phyloP scores from a whole-genome alignment of 1,284 basidiomycete genomes.

The Trichosporon inkin region DNA sequence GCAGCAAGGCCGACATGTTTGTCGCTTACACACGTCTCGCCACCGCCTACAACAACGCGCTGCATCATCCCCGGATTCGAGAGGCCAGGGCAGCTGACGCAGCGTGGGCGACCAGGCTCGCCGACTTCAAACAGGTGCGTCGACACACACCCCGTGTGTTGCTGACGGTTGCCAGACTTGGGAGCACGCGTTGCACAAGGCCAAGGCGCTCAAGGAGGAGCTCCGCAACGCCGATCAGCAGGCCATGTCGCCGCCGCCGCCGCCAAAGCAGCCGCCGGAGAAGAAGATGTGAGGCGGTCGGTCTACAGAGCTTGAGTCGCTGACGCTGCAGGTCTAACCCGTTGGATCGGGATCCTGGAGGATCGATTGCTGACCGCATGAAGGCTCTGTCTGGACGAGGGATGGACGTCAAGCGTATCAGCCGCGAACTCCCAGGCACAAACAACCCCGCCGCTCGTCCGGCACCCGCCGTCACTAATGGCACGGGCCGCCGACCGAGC shows the following conservation, averaged over 20 bases:
- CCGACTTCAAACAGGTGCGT: conserved; percentile 44
- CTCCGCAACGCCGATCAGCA: conserved; percentile 22
- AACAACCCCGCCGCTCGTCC: not conserved
- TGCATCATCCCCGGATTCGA: conserved; percentile 30
- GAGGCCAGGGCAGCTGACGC: conserved; percentile 32
- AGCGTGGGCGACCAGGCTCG: conserved; percentile 32
- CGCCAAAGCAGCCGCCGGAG: conserved; percentile 13
- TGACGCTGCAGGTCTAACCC: not conserved
- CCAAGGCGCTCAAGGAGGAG: conserved; percentile 38
- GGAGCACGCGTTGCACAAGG: conserved; percentile 37
- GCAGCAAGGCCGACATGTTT: conserved; percentile 41
- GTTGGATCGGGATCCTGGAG: conserved; percentile 27
- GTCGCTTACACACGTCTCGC: conserved; percentile 39
- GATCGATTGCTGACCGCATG: conserved; percentile 50
- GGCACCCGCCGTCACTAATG: conserved; percentile 3
- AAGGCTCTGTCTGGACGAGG: conserved; percentile 46
- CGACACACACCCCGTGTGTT: not conserved
- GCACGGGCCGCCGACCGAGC: conserved; percentile 5
- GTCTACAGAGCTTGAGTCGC: not conserved
- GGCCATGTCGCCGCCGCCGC: conserved; percentile 4
- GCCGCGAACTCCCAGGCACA: conserved; percentile 28
- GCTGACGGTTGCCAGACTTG: conserved; percentile 27
- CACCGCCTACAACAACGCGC: conserved; percentile 29
- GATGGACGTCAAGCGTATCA: conserved; percentile 44
- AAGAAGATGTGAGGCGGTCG: not conserved